These are phyloP conservation scores for Fusarium clavum DNA, from an alignment of 2,329 filamentous ascomycete species.

Conservation along the genomic window DNA sequence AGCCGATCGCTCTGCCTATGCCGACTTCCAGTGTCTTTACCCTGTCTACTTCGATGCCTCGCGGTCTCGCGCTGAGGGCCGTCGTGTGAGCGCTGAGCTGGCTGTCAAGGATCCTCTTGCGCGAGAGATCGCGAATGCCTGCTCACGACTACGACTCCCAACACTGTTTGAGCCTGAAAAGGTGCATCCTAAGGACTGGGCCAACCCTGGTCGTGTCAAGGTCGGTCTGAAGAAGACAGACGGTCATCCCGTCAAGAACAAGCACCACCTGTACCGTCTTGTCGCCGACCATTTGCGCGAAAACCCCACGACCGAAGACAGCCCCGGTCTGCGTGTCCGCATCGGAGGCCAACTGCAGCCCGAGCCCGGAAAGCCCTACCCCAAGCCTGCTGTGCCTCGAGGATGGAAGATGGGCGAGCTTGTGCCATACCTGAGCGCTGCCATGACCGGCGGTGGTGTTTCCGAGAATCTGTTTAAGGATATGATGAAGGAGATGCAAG, in stretches of 20 bases:
- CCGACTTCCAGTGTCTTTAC: slow-evolving; percentile 89
- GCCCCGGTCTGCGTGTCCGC: slow-evolving; percentile 74
- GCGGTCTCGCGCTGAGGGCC: slow-evolving; percentile 80
- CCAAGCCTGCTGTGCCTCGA: slow-evolving; percentile 78
- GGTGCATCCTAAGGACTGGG: slow-evolving; percentile 96
- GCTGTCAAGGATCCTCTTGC: slow-evolving; percentile 89
- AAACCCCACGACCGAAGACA: slow-evolving; percentile 80
- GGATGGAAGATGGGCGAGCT: slow-evolving; percentile 92
- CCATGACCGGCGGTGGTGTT: slow-evolving; percentile 91
- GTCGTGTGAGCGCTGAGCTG: slow-evolving; percentile 77
- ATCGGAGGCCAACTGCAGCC: slow-evolving; percentile 77
- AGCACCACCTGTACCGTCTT: slow-evolving; percentile 88
- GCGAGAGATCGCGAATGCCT: slow-evolving; percentile 88
- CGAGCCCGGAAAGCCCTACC: slow-evolving; percentile 74
- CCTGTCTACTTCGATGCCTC: slow-evolving; percentile 92
- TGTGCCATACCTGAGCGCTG: slow-evolving; percentile 87
- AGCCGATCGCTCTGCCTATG: slow-evolving; percentile 69
- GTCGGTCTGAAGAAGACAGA: slow-evolving; percentile 68
- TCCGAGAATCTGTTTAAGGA: slow-evolving; percentile 95
- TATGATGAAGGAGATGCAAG: slow-evolving; percentile 93
- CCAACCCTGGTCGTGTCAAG: slow-evolving; percentile 90
- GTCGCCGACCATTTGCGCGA: slow-evolving; percentile 80
- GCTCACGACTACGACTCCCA: slow-evolving; percentile 75
- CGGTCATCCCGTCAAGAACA: slow-evolving; percentile 67
- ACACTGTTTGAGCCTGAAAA: slow-evolving; percentile 91